These are phyloP conservation scores for Trichoderma gamsii DNA, from an alignment of 495 filamentous ascomycete species.

Conservation along the genomic window DNA sequence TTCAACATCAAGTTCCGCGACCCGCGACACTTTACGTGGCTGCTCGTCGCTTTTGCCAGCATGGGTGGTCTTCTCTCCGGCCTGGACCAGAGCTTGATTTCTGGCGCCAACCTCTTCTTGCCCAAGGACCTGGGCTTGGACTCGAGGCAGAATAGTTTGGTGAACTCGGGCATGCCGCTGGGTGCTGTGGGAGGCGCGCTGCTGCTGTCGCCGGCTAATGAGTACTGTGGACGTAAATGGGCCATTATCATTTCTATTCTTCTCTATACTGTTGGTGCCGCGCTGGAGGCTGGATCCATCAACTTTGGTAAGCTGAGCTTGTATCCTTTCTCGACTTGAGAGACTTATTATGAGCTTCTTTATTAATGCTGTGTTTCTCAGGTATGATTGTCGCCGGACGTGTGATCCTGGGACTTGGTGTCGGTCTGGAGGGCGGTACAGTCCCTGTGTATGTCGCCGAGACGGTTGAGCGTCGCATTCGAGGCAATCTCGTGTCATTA, in stretches of 20 bases:
- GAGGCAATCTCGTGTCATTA: conserved; percentile 56
- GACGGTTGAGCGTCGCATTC: conserved; percentile 45
- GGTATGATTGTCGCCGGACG: conserved; percentile 54
- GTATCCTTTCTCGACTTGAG: too few relatives aligned
- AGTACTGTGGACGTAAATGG: conserved; percentile 51
- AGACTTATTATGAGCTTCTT: too few relatives aligned
- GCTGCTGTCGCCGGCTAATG: conserved; percentile 51
- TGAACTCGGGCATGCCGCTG: conserved; percentile 54
- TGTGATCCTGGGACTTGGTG: conserved; percentile 53
- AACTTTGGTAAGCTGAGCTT: conserved; percentile 33
- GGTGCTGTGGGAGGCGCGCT: conserved; percentile 56
- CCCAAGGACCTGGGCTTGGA: conserved; percentile 42
- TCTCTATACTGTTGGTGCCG: conserved; percentile 55
- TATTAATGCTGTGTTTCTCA: not conserved
- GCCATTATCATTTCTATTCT: conserved; percentile 54
- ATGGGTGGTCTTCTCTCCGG: conserved; percentile 58
- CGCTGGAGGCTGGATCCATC: conserved; percentile 52
- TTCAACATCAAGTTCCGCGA: conserved; percentile 23
- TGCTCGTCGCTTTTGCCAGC: conserved; percentile 57
- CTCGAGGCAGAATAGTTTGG: conserved; percentile 43
- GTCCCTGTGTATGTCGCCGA: conserved; percentile 52
- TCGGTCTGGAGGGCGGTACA: conserved; percentile 56
- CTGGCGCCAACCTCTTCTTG: conserved; percentile 54
- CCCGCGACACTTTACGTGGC: conserved; percentile 45
- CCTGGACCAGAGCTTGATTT: conserved; percentile 56